Conservation (phyloP, 2,329 filamentous ascomycete species). For the Fusarium setosum region DNA sequence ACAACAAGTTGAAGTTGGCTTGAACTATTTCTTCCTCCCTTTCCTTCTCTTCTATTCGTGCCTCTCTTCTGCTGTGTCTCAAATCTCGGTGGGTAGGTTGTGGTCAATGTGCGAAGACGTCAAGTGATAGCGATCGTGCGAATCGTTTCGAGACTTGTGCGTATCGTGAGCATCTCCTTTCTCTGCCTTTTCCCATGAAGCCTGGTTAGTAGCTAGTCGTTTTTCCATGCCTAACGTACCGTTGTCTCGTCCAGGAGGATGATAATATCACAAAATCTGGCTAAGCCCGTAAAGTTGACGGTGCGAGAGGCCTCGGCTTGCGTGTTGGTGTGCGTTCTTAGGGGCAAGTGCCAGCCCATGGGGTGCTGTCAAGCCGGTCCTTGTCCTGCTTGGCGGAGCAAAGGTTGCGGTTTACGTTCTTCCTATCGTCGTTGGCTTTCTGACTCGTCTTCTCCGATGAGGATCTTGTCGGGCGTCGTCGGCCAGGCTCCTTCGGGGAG, state of each 20-base stretch:
- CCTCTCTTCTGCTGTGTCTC: background rate
- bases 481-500: background rate
- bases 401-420: background rate
- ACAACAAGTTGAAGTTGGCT: no score
- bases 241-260: background rate
- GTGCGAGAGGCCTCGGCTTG: background rate
- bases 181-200: background rate
- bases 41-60: background rate
- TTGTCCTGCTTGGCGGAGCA: background rate
- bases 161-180: background rate
- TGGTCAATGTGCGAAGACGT: background rate
- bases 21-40: no score
- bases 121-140: background rate
- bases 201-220: background rate
- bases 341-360: background rate
- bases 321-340: background rate
- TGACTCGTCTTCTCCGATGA: background rate
- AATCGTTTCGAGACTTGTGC: background rate
- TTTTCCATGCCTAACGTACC: background rate
- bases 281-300: background rate
- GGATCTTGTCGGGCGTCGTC: background rate
- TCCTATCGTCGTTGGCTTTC: background rate
- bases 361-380: background rate
- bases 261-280: no score
- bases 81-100: background rate